Conservation (phyloP, 495 filamentous ascomycete species). For the Penicillium verhagenii region DNA sequence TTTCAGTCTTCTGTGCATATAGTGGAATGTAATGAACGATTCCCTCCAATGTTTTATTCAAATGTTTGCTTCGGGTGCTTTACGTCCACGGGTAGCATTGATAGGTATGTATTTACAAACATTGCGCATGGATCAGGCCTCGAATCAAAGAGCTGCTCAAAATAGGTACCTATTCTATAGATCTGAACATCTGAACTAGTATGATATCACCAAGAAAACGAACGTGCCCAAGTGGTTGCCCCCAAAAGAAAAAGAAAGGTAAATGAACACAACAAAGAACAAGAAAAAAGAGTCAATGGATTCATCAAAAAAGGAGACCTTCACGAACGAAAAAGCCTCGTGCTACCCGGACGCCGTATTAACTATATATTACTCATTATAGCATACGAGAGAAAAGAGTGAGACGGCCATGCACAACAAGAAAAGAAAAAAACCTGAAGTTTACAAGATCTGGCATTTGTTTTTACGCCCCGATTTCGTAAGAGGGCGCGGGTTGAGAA, state of each 20-base stretch:
- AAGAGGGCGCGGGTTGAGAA: slow-evolving; percentile 72
- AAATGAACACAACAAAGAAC: slow-evolving; percentile 9
- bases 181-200: neutral
- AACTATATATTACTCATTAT: slow-evolving; percentile 46
- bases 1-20: slow-evolving; percentile 14
- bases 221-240: neutral
- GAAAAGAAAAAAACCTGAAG: too few relatives aligned
- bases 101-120: too few relatives aligned
- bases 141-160: neutral
- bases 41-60: too few relatives aligned
- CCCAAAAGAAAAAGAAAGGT: neutral
- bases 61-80: neutral
- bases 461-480: slow-evolving; percentile 59
- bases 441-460: slow-evolving; percentile 79
- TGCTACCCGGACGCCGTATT: slow-evolving; percentile 46
- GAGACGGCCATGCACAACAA: slow-evolving; percentile 11
- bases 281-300: slow-evolving; percentile 24
- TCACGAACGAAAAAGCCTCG: slow-evolving; percentile 24
- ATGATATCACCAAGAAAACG: neutral
- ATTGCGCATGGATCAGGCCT: neutral
- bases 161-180: slow-evolving; percentile 5
- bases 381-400: slow-evolving; percentile 28
- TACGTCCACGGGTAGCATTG: too few relatives aligned
- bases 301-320: slow-evolving; percentile 34
- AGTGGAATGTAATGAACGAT: slow-evolving; percentile 1